Percentiles rank a stretch among this genome's conserved stretches.
Evolutionary conservation across 2,329 filamentous ascomycete genomes (phyloP).

Genomic region (Aspergillus sp.): DNA sequence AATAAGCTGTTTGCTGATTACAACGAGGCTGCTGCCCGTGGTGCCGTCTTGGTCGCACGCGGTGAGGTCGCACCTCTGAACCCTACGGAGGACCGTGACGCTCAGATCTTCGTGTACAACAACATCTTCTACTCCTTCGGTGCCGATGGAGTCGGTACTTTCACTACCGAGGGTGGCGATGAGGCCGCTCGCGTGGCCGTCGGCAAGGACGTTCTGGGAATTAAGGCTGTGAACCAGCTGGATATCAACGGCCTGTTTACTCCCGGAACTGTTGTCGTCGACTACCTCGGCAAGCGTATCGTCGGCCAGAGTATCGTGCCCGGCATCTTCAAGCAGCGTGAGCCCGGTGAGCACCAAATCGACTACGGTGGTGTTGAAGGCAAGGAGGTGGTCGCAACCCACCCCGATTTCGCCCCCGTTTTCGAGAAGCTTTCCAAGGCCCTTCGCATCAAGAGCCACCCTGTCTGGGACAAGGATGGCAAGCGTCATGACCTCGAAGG

Average conservation of each 20-base stretch:
- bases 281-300: conserved; percentile 94
- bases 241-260: conserved; percentile 94
- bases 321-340: conserved; percentile 97
- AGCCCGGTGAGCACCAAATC: conserved; percentile 96
- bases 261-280: conserved; percentile 90
- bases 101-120: conserved; percentile 98
- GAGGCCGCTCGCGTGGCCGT: conserved; percentile 94
- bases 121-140: conserved; percentile 99
- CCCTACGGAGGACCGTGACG: conserved; percentile 85
- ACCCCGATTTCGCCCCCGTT: conserved; percentile 75
- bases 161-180: conserved; percentile 91
- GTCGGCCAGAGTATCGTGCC: conserved; percentile 98
- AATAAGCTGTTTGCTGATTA: conserved; percentile 98
- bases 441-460: conserved; percentile 86
- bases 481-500: conserved; percentile 87
- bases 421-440: conserved; percentile 91
- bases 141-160: conserved; percentile 94
- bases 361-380: conserved; percentile 98
- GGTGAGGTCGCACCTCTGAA: conserved; percentile 92
- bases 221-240: conserved; percentile 92
- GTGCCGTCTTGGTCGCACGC: conserved; percentile 84
- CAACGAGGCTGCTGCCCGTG: conserved; percentile 87
- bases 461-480: conserved; percentile 96
- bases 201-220: conserved; percentile 91
- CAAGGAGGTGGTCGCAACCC: conserved; percentile 87